phyloP scores from a whole-genome alignment of 2,329 filamentous ascomycete genomes.

The Parastagonospora nodorum region DNA sequence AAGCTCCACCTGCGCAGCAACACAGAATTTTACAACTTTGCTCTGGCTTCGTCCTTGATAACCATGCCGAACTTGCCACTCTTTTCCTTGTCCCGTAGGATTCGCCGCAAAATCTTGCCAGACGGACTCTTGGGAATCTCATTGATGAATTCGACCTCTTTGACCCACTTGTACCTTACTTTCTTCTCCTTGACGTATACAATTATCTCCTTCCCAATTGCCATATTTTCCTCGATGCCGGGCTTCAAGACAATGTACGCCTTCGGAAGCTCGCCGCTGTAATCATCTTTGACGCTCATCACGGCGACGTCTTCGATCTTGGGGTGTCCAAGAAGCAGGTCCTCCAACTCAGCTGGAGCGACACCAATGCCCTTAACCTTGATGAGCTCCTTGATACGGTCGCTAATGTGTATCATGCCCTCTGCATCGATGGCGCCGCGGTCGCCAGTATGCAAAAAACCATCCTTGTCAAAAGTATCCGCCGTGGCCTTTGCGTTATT shows the following conservation, averaged over 20 bases:
- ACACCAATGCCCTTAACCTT: slow-evolving; percentile 69
- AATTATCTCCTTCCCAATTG: slow-evolving; percentile 49
- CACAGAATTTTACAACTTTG: slow-evolving; percentile 45
- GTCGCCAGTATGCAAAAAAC: slow-evolving; percentile 63
- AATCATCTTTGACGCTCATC: slow-evolving; percentile 58
- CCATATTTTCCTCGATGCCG: slow-evolving; percentile 33
- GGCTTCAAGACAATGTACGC: slow-evolving; percentile 51
- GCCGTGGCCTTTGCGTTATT: slow-evolving; percentile 48
- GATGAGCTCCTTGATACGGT: slow-evolving; percentile 71
- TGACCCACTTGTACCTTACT: slow-evolving; percentile 53
- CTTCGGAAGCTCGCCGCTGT: slow-evolving; percentile 53
- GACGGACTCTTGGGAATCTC: slow-evolving; percentile 55
- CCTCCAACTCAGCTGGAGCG: slow-evolving; percentile 67
- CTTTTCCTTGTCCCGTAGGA: slow-evolving; percentile 51
- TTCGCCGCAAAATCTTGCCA: slow-evolving; percentile 55
- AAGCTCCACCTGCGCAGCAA: too few species aligned
- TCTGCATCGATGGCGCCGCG: slow-evolving; percentile 60
- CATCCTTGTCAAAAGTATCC: slow-evolving; percentile 53
- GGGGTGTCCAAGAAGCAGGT: slow-evolving; percentile 62
- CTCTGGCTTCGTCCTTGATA: slow-evolving; percentile 31
- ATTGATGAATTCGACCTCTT: slow-evolving; percentile 53
- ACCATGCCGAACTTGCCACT: slow-evolving; percentile 19
- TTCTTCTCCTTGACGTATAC: slow-evolving; percentile 52
- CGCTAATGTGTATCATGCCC: slow-evolving; percentile 62
- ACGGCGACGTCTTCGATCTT: slow-evolving; percentile 64